Evolutionary conservation across 306 rosid species (phyloP), one percentile per base, ranked within the genome.

Genomic region (Abrus precatorius): DNA sequence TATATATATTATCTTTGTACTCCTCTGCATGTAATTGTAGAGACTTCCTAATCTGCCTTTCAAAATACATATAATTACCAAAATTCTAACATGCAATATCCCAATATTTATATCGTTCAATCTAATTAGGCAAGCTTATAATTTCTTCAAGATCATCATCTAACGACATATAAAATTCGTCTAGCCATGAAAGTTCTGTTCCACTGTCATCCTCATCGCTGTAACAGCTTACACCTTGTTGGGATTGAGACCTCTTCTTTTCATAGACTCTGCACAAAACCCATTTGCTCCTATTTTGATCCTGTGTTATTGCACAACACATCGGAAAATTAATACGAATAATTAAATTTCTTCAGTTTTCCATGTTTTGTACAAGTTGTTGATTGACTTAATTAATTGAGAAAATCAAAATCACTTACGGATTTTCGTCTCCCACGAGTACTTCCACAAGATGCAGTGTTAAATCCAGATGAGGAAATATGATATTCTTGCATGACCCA

Each of bases 401-500:
- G 28, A 5, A 11, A 14, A 20, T 47, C 1, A 0, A 49, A 57
- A 38, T 20, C 8, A 66, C 85, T 83, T 44, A 83, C 85, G 3
- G 43, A 6, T 43, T 76, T 80, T 80, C 48, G 9, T 79, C 79
- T 76, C 69, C 79, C 68, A 14, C 68, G 50, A 20, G 56, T 34
- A 11, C 47, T 76, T 56, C 67, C 81, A 65, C 27, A 6, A 54
- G 67, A 74, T 34, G 80, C 41, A 67, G 71, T 34, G 52, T 27
- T 78, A 32, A 34, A 62, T 20, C 69, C 44, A 32, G 70, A 14
- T 38, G 83, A 62, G 80, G 32, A 87, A 50, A 88, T 80, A 72
- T 84, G 86, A 67, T 81, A 88, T 43, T 88, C 88, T 48, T 88
- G 86, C 89, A 88, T 88, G 41, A 81, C n/a, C 92, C 92, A 88